phyloP scores from a whole-genome alignment of 139 green algal species.

The Trebouxia sp. region DNA sequence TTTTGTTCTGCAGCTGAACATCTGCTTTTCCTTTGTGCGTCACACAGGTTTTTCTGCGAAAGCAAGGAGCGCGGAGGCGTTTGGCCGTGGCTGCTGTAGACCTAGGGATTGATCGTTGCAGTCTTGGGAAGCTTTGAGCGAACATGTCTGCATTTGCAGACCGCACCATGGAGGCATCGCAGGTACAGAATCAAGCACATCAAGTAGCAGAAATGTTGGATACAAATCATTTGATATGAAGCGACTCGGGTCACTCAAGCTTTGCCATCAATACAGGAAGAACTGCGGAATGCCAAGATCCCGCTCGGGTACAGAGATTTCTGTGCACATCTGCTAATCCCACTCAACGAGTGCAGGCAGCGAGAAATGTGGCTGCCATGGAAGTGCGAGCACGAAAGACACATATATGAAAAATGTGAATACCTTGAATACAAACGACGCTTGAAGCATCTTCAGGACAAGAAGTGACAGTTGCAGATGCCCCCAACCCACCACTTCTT shows the following conservation, averaged over 20 bases:
- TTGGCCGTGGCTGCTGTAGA: too few species aligned
- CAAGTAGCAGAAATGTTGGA: too few species aligned
- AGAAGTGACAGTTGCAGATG: neutral
- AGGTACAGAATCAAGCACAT: neutral
- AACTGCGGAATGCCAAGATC: constrained; percentile 79
- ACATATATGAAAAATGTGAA: constrained; percentile 85
- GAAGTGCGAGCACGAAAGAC: constrained; percentile 73
- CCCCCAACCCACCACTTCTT: too few species aligned
- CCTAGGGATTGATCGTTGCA: too few species aligned
- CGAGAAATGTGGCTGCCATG: constrained; percentile 71
- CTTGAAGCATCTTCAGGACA: constrained; percentile 32
- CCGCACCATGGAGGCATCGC: constrained; percentile 5
- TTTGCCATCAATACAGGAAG: constrained; percentile 62
- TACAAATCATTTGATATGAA: too few species aligned
- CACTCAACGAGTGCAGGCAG: constrained; percentile 86
- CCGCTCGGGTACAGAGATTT: constrained; percentile 82
- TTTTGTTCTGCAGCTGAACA: too few species aligned
- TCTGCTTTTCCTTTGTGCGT: too few species aligned
- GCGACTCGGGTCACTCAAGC: too few species aligned
- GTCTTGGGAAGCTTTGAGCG: neutral
- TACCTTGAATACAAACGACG: constrained; percentile 78
- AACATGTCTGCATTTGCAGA: neutral
- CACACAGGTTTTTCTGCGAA: too few species aligned
- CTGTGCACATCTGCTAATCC: constrained; percentile 89
- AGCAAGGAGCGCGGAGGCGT: too few species aligned